Base-by-base conservation (phyloP, 139 green algal species). In the Desmodesmus armatus region DNA sequence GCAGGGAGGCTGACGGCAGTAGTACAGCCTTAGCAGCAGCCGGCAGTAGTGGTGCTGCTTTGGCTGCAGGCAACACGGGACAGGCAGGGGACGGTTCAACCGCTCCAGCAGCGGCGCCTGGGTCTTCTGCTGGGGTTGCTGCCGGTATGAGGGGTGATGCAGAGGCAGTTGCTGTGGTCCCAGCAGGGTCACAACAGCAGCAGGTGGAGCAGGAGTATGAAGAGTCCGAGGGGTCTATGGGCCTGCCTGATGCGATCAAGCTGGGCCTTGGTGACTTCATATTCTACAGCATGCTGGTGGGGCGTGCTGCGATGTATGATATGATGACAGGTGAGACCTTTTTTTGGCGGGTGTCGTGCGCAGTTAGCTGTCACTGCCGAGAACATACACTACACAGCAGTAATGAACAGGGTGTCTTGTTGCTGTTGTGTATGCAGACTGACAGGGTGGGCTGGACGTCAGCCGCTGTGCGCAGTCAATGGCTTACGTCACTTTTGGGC, bases 211-310 rank as follows among this genome's bases (percentile, higher is more conserved):
- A 44, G 3, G 75, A 84, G 0, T 80, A 87, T 3, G 78, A 87
- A 15, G 80, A 90, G 27, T 43, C 43, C 2, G 63, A 72, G n/a
- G n/a, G n/a, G n/a, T n/a, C n/a, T n/a, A 43, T 85, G 2, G 85
- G 83, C 5, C 83, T 96, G 44, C 92, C 92, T 7, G 93, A 95
- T 65, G 87, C 84, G 27, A 98, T 98, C 78, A 98, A 99, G 91
- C 94, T 99, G 58, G 97, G 97, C 33, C 84, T 99, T 25, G 96
- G 96, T 6, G 97, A 99, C 91, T 99, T 99, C 90, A 99, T 99
- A 74, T 99, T 99, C 87, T 99, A 98, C 89, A 94, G 88, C 41
- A 92, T 99, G 72, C 90, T 99, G 27, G 95, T 98, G n/a, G 96
- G 95, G 0, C 89, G 97, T 2, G 97, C 97, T 6, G 95, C 96